Evolutionary conservation across 805 yeast genomes (phyloP).

Genomic region (Nakazawaea ishiwadae): DNA sequence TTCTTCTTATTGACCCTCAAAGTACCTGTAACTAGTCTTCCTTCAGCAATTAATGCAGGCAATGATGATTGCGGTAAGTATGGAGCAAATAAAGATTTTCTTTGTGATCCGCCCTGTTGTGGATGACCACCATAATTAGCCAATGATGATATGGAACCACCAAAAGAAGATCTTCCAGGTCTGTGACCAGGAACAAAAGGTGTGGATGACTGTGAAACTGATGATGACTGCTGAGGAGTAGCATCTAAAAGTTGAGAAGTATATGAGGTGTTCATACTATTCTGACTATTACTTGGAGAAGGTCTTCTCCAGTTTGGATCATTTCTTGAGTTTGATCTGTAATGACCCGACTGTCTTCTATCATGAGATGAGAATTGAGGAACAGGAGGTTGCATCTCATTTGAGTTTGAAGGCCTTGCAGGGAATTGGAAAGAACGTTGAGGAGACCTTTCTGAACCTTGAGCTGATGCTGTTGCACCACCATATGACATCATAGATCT

Average conservation of each 20-base stretch:
- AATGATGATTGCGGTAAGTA: slow-evolving; percentile 90
- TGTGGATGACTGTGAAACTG: no score
- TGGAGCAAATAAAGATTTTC: slow-evolving; percentile 91
- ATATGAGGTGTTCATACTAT: slow-evolving; percentile 18
- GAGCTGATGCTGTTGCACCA: slow-evolving; percentile 17
- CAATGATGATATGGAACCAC: slow-evolving; percentile 55
- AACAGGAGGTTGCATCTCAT: slow-evolving; percentile 45
- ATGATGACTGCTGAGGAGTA: no score
- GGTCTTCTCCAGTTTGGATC: slow-evolving; percentile 66
- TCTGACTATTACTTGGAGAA: slow-evolving; percentile 29
- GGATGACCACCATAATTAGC: slow-evolving; percentile 29
- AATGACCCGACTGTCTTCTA: slow-evolving; percentile 37
- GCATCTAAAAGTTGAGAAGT: slow-evolving; percentile 3
- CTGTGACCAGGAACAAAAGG: slow-evolving; percentile 81
- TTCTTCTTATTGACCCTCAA: slow-evolving; percentile 93
- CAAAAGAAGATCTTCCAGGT: slow-evolving; percentile 61
- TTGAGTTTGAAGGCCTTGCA: slow-evolving; percentile 28
- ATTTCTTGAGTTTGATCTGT: slow-evolving; percentile 32
- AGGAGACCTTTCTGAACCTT: slow-evolving; percentile 31
- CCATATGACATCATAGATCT: slow-evolving; percentile 19
- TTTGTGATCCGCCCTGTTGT: slow-evolving; percentile 23
- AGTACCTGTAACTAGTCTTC: slow-evolving; percentile 87
- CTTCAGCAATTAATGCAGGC: slow-evolving; percentile 85
- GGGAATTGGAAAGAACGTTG: slow-evolving; percentile 64
- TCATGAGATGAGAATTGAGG: slow-evolving; percentile 43